Evolutionary conservation across 2,329 filamentous ascomycete species (phyloP).

Genomic region (Alternaria hordeiaustralica): DNA sequence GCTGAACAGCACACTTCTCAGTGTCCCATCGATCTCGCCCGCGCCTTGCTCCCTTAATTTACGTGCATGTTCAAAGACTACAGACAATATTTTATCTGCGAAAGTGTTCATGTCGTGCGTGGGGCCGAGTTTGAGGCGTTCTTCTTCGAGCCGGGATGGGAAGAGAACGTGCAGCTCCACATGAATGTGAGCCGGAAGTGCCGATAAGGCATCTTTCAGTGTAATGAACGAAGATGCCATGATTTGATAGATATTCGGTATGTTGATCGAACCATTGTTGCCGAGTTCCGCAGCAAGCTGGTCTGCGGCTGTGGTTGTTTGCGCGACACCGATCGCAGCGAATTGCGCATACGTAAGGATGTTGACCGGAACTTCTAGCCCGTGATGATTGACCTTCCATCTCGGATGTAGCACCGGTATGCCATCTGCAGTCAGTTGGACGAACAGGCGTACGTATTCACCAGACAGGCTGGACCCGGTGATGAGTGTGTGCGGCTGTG

Average conservation of each 20-base stretch:
- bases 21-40: constrained; percentile 65
- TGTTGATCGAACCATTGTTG: constrained; percentile 38
- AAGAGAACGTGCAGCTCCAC: constrained; percentile 93
- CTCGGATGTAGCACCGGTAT: constrained; percentile 85
- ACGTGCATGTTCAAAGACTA: constrained; percentile 91
- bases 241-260: constrained; percentile 70
- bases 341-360: constrained; percentile 80
- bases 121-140: constrained; percentile 71
- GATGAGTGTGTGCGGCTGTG: constrained; percentile 83
- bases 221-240: constrained; percentile 80
- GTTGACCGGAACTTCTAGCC: constrained; percentile 81
- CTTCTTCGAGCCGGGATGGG: constrained; percentile 77
- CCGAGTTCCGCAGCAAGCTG: constrained; percentile 33
- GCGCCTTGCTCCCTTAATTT: constrained; percentile 65
- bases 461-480: constrained; percentile 94
- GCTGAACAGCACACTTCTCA: constrained; percentile 90
- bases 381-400: constrained; percentile 79
- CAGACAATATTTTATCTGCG: constrained; percentile 80
- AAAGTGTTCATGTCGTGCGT: constrained; percentile 84
- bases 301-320: constrained; percentile 31
- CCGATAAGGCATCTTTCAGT: constrained; percentile 74
- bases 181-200: constrained; percentile 80
- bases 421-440: constrained; percentile 88
- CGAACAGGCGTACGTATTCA: constrained; percentile 90
- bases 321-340: constrained; percentile 52